Conservation (phyloP, 2,329 filamentous ascomycete genomes). For the Plenodomus biglobosus region DNA sequence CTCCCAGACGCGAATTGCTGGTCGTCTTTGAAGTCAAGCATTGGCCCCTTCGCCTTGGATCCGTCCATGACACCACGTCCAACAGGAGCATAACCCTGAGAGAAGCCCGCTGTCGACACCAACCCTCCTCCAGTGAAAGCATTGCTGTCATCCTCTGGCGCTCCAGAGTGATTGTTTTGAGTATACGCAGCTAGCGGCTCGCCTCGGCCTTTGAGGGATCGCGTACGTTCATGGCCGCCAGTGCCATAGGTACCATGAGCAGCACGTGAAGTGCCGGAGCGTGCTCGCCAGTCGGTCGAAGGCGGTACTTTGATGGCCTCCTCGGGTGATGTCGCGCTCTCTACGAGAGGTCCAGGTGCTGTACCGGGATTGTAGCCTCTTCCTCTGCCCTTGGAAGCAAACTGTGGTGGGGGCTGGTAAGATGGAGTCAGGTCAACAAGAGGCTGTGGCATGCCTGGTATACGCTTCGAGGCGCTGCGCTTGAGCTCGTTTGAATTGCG, state of each 20-base stretch:
- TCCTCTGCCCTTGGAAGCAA: constrained; percentile 58
- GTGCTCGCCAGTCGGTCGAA: constrained; percentile 49
- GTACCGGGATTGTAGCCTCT: constrained; percentile 50
- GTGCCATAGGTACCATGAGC: constrained; percentile 31
- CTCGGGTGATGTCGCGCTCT: constrained; percentile 50
- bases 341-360: constrained; percentile 47
- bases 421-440: constrained; percentile 68
- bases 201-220: constrained; percentile 38
- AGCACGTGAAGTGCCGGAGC: constrained; percentile 29
- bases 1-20: constrained; percentile 51
- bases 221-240: constrained; percentile 36
- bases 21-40: constrained; percentile 49
- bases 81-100: constrained; percentile 42
- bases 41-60: constrained; percentile 47
- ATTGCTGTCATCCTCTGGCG: constrained; percentile 35
- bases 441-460: constrained; percentile 55
- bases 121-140: constrained; percentile 52
- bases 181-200: constrained; percentile 39
- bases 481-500: constrained; percentile 44
- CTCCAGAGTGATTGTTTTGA: constrained; percentile 35
- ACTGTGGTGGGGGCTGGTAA: constrained; percentile 65
- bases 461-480: constrained; percentile 50
- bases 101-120: constrained; percentile 45
- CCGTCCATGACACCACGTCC: constrained; percentile 52
- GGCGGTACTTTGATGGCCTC: constrained; percentile 48